phyloP scores from a whole-genome alignment of 768 basidiomycete species.

The Austroboletus eburneus region DNA sequence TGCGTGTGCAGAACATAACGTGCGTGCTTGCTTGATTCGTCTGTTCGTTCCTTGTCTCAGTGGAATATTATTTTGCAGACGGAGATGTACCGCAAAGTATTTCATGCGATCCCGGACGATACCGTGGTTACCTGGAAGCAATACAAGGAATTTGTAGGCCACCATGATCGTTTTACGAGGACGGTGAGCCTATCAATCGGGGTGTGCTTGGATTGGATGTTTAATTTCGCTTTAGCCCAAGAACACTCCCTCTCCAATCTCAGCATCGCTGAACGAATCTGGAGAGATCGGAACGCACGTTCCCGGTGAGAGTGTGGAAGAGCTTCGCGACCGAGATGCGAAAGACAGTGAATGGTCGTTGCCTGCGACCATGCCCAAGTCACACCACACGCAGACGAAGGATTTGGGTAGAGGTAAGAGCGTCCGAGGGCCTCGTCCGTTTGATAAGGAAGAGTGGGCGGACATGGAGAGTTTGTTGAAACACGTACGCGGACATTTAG shows the following conservation, averaged over 20 bases:
- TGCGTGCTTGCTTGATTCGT: slow-evolving; percentile 36
- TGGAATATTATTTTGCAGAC: slow-evolving; percentile 48
- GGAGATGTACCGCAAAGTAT: slow-evolving; percentile 92
- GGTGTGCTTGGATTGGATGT: background rate
- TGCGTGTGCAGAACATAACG: slow-evolving; percentile 83
- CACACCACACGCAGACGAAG: slow-evolving; percentile 35
- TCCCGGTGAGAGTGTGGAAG: slow-evolving; percentile 17
- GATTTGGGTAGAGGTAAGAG: slow-evolving; percentile 35
- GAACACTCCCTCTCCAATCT: slow-evolving; percentile 38
- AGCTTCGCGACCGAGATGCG: slow-evolving; percentile 13
- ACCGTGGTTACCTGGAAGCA: slow-evolving; percentile 93
- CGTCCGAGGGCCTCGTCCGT: slow-evolving; percentile 57
- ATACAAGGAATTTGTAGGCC: slow-evolving; percentile 78
- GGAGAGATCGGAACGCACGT: slow-evolving; percentile 35
- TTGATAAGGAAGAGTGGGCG: slow-evolving; percentile 77
- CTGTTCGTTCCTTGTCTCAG: background rate
- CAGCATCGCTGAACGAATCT: slow-evolving; percentile 51
- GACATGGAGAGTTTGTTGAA: slow-evolving; percentile 84
- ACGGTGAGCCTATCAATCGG: slow-evolving; percentile 41
- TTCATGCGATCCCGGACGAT: slow-evolving; percentile 92
- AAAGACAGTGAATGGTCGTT: slow-evolving; percentile 19
- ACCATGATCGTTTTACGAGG: slow-evolving; percentile 73
- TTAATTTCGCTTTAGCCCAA: slow-evolving; percentile 36
- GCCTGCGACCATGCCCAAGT: slow-evolving; percentile 10
- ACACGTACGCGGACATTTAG: slow-evolving; percentile 81